Evolutionary conservation across 306 rosid genomes (phyloP).

Genomic region (Mucuna pruriens): DNA sequence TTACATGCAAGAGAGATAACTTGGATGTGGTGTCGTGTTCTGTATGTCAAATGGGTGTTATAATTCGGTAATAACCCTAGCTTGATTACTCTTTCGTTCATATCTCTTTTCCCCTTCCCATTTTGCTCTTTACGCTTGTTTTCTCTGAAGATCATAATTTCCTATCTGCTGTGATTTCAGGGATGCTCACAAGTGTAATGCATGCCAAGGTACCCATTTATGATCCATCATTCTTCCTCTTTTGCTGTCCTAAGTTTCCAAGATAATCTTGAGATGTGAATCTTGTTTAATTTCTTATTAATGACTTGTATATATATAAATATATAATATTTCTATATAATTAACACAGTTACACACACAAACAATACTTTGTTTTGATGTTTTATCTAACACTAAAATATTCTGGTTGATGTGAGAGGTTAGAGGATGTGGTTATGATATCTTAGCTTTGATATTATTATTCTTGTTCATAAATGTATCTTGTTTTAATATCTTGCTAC

Average conservation of each 20-base stretch:
- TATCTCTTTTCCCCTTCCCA: neutral
- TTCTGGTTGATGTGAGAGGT: neutral
- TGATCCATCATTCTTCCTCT: constrained; percentile 29
- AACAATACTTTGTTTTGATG: constrained; percentile 4
- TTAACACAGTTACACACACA: neutral
- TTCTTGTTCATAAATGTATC: constrained; percentile 3
- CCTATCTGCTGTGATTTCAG: constrained; percentile 57
- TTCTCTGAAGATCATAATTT: constrained; percentile 31
- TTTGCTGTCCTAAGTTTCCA: constrained; percentile 13
- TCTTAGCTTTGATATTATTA: constrained; percentile 6
- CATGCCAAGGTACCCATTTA: constrained; percentile 77
- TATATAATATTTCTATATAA: neutral
- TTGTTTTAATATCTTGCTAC: constrained; percentile 35
- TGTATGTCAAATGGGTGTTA: constrained; percentile 67
- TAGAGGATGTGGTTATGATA: constrained; percentile 13
- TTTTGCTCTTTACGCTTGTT: constrained; percentile 9
- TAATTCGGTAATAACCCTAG: constrained; percentile 56
- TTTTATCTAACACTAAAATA: constrained; percentile 3
- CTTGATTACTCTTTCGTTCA: constrained; percentile 10
- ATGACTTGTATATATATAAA: neutral
- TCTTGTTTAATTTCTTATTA: constrained; percentile 19
- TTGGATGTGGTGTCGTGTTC: constrained; percentile 66
- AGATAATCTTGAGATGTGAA: neutral
- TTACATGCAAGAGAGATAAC: constrained; percentile 85
- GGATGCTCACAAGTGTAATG: constrained; percentile 70